phyloP scores from a whole-genome alignment of 2,329 filamentous ascomycete species.

The Penicillium sp. region DNA sequence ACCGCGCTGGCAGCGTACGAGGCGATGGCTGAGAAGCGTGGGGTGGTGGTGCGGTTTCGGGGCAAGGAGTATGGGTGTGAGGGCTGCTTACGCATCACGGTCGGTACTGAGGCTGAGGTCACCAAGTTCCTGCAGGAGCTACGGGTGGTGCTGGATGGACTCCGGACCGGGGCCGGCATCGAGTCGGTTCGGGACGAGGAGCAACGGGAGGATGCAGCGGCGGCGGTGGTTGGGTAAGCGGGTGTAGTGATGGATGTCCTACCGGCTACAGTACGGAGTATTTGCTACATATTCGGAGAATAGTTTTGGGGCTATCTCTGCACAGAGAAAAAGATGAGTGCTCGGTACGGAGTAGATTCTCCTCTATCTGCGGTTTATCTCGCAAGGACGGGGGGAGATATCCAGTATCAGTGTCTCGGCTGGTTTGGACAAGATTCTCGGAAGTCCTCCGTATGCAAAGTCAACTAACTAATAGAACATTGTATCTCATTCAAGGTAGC shows the following conservation, averaged over 20 bases:
- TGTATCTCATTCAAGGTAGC: background rate
- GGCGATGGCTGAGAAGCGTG: slow-evolving; percentile 79
- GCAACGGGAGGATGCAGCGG: slow-evolving; percentile 55
- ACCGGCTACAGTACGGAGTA: background rate
- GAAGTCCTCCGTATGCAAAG: background rate
- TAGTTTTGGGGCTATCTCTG: background rate
- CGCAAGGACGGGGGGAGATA: background rate
- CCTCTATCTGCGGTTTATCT: background rate
- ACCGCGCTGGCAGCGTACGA: slow-evolving; percentile 83
- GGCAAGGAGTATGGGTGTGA: slow-evolving; percentile 90
- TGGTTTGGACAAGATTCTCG: background rate
- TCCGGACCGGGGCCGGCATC: slow-evolving; percentile 50
- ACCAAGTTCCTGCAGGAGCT: slow-evolving; percentile 77
- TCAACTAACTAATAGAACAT: background rate
- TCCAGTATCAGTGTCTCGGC: background rate
- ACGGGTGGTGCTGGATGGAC: slow-evolving; percentile 55
- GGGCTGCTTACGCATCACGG: slow-evolving; percentile 87
- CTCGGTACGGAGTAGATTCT: background rate
- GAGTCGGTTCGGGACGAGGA: slow-evolving; percentile 48
- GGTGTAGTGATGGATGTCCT: background rate
- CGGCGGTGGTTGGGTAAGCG: slow-evolving; percentile 29
- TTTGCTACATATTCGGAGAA: background rate
- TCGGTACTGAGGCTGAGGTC: slow-evolving; percentile 88
- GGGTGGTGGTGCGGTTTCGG: slow-evolving; percentile 91
- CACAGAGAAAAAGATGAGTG: background rate